Evolutionary conservation across 2,329 filamentous ascomycete genomes (phyloP).

Genomic region (Dothistroma pini): DNA sequence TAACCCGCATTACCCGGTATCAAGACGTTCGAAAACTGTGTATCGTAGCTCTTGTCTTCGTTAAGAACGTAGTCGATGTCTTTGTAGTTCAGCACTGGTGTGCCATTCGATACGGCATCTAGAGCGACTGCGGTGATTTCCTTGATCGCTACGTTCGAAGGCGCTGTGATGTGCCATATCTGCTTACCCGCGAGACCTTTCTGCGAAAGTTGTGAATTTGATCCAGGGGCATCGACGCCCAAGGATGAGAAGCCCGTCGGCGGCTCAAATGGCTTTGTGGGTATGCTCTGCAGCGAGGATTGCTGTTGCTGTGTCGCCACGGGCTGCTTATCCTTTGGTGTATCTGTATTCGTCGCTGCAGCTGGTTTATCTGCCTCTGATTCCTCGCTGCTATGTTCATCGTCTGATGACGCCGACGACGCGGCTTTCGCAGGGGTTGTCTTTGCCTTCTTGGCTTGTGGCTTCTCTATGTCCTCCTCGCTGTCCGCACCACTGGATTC

Average conservation of each 20-base stretch:
- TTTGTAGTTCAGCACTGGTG: constrained; percentile 58
- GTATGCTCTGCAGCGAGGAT: constrained; percentile 17
- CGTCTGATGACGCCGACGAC: constrained; percentile 3
- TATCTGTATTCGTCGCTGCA: constrained; percentile 1
- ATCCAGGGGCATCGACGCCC: constrained; percentile 47
- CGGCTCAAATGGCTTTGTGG: constrained; percentile 30
- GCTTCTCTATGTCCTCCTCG: constrained; percentile 11
- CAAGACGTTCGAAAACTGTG: constrained; percentile 22
- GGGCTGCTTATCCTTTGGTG: not conserved
- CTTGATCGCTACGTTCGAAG: constrained; percentile 64
- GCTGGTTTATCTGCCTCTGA: constrained; percentile 10
- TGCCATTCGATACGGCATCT: constrained; percentile 52
- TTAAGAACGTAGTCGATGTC: constrained; percentile 55
- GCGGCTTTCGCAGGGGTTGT: constrained; percentile 1
- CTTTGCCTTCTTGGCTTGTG: constrained; percentile 17
- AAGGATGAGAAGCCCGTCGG: constrained; percentile 47
- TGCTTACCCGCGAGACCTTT: constrained; percentile 64
- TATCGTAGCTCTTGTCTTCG: constrained; percentile 12
- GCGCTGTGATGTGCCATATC: constrained; percentile 76
- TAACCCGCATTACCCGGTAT: constrained; percentile 31
- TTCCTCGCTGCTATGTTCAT: constrained; percentile 2
- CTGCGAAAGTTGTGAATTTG: constrained; percentile 45
- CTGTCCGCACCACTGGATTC: constrained; percentile 12
- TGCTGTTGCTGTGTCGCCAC: not conserved
- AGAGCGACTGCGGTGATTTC: constrained; percentile 63